Base-by-base conservation (phyloP, 495 filamentous ascomycete genomes). In the Hypomontagnella submonticulosa region DNA sequence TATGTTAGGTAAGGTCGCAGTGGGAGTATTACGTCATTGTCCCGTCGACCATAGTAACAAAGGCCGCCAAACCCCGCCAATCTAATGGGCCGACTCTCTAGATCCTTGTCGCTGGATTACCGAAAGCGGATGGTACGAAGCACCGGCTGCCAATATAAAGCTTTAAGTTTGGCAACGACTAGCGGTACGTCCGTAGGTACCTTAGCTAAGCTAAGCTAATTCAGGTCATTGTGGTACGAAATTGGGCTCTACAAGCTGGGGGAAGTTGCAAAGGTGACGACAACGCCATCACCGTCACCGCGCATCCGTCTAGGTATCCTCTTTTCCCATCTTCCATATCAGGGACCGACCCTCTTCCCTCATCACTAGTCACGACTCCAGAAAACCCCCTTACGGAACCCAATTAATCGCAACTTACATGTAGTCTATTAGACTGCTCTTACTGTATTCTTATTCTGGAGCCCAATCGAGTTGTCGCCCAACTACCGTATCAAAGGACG, bases 181-280 rank as follows among this genome's bases (percentile, higher is more conserved):
- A 40, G 23, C 49, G 23, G 46, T 41, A 43, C 42, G 20, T 55
- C 48, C 15, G n/a, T 19, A n/a, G 40, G 11, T 41, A 48, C 50
- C 43, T 52, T 15, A 52, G 38, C 37, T 43, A 62, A 61, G 50
- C 64, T 62, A 67, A 62, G n/a, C 64, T 67, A 15, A 19, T 58
- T 61, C 46, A 1, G 57, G 64, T 47, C 36, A 23, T 23, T 10
- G 44, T 20, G 10, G 51, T 60, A 40, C 49, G 56, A 47, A 66
- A 50, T 56, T 53, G 51, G 56, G 56, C 34, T 55, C 0, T 51
- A 50, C 32, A 56, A 44, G 57, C 42, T 40, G 30, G 38, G 57
- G 52, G 46, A 57, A 61, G 38, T 53, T 34, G 65, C 59, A 68
- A 58, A 68, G 65, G 65, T 68, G 66, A 69, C 66, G 65, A 69